A percentile compares a stretch with the other conserved stretches of the same genome.
Evolutionary conservation across 345 rosid genomes (phyloP).

Genomic region (Euphorbia peplus): DNA sequence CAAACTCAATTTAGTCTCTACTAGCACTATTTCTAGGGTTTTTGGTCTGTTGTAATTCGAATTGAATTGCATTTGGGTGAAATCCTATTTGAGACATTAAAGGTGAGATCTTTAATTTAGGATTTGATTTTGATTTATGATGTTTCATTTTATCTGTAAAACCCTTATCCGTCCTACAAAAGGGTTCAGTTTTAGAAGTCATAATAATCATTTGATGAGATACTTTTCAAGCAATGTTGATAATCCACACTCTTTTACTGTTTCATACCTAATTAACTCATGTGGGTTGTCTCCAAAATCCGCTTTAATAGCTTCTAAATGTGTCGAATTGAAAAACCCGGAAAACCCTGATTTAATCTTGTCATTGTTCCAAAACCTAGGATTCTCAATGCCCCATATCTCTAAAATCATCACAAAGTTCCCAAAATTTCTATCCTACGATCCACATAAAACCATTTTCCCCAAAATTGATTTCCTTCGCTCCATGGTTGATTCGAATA

Average conservation of each 20-base stretch:
- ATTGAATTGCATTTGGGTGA: too few relatives aligned
- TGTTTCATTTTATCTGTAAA: too few relatives aligned
- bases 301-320: constrained; percentile 22
- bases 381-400: constrained; percentile 31
- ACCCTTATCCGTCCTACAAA: too few relatives aligned
- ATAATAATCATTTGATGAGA: too few relatives aligned
- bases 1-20: too few relatives aligned
- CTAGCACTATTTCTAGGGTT: too few relatives aligned
- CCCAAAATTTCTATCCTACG: constrained; percentile 8
- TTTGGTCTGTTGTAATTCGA: too few relatives aligned
- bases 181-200: too few relatives aligned
- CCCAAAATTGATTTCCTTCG: constrained; percentile 30
- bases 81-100: too few relatives aligned
- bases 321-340: constrained; percentile 15
- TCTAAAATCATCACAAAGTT: neutral
- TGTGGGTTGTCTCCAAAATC: constrained; percentile 34
- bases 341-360: constrained; percentile 22
- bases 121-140: too few relatives aligned
- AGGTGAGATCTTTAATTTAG: too few relatives aligned
- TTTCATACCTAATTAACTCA: constrained; percentile 35
- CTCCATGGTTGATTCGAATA: constrained; percentile 15
- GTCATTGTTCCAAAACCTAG: constrained; percentile 16
- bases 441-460: constrained; percentile 26
- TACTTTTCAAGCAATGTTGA: neutral
- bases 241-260: constrained; percentile 19